A percentile compares a stretch with the other conserved stretches of the same genome.
These are phyloP conservation scores for Acorus calamus DNA, from an alignment of 106 monocot species.

Conservation along the genomic window DNA sequence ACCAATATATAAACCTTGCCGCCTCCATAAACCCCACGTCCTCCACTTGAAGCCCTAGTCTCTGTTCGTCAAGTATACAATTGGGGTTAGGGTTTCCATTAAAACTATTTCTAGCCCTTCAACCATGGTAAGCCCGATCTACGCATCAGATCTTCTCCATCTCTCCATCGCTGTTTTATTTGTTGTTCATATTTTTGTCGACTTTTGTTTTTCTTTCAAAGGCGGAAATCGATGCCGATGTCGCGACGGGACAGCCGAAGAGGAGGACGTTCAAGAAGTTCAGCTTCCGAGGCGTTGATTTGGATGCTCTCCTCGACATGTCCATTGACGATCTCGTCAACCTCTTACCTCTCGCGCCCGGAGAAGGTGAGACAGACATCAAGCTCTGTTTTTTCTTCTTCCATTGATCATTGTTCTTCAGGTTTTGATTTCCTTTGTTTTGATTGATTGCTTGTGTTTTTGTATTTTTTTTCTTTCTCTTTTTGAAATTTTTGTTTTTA, in stretches of 20 bases:
- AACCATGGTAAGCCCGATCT: no score
- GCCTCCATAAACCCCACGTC: no score
- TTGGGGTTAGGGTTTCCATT: no score
- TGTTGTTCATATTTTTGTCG: no score
- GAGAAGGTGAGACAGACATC: conserved; percentile 31
- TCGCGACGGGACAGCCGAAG: conserved; percentile 42
- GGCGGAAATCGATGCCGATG: conserved; percentile 38
- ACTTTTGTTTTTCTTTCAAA: conserved; percentile 24
- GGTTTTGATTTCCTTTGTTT: not conserved
- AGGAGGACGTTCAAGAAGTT: conserved; percentile 82
- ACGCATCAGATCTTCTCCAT: no score
- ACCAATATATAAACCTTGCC: no score
- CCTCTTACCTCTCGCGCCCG: conserved; percentile 64
- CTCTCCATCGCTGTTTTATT: no score
- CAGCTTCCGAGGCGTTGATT: conserved; percentile 62
- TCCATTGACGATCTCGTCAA: conserved; percentile 70
- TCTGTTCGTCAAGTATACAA: no score
- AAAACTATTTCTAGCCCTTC: no score
- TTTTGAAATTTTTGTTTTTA: conserved; percentile 1
- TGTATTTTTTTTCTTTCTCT: no score
- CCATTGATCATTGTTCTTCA: not conserved
- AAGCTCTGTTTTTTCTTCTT: not conserved
- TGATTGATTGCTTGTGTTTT: no score
- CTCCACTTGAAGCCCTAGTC: no score
- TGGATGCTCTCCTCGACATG: conserved; percentile 78